Conservation (phyloP, 2,329 filamentous ascomycete species). For the Xylariaceae sp. region DNA sequence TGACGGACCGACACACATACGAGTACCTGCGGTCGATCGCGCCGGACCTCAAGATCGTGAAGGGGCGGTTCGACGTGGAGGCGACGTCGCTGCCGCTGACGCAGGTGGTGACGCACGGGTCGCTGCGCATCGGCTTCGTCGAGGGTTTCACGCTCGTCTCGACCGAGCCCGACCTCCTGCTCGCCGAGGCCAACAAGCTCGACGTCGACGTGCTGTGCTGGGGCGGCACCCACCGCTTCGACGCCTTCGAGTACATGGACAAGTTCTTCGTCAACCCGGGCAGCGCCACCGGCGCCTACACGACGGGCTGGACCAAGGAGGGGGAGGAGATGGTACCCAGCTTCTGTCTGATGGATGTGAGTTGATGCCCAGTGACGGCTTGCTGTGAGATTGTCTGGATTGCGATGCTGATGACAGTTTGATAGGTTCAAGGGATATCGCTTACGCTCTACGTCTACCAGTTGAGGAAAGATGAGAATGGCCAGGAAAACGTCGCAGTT, state of each 20-base stretch:
- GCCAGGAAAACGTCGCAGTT: constrained; percentile 73
- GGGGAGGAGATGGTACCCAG: constrained; percentile 78
- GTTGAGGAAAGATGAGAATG: constrained; percentile 70
- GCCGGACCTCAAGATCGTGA: constrained; percentile 67
- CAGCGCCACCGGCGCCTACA: constrained; percentile 60
- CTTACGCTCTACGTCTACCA: constrained; percentile 94
- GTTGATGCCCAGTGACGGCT: constrained; percentile 32
- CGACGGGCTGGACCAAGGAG: constrained; percentile 52
- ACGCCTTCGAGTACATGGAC: constrained; percentile 70
- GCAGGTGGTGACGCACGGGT: constrained; percentile 62
- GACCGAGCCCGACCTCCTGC: constrained; percentile 61
- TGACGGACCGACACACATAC: constrained; percentile 76
- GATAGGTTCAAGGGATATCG: constrained; percentile 88
- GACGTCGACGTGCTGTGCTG: constrained; percentile 67
- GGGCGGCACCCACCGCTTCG: constrained; percentile 64
- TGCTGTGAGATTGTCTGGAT: no score
- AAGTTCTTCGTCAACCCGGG: constrained; percentile 71
- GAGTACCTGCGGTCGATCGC: constrained; percentile 73
- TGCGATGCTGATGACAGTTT: neutral
- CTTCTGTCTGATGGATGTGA: constrained; percentile 96
- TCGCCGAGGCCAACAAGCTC: constrained; percentile 64
- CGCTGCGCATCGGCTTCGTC: constrained; percentile 61
- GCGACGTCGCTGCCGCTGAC: constrained; percentile 61
- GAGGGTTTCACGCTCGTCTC: constrained; percentile 66
- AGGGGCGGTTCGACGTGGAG: constrained; percentile 63